Percentiles rank a stretch among this genome's conserved stretches.
Conservation (phyloP, 2,329 filamentous ascomycete species). For the Diplodia sapinea region DNA sequence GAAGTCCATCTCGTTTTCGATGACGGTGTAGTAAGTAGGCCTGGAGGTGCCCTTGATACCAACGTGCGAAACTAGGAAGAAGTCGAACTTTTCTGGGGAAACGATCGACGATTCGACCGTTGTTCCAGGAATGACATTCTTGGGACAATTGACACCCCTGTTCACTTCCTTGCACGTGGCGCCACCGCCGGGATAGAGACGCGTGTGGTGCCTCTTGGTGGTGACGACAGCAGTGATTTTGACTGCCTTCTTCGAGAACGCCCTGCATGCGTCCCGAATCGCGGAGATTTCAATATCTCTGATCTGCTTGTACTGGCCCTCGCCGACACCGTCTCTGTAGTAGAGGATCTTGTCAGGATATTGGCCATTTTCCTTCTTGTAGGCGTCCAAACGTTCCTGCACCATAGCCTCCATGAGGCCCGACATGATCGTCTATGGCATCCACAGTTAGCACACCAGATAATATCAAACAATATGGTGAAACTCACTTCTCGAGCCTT, state of each 20-base stretch:
- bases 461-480: too few relatives aligned
- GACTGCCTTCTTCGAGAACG: not conserved
- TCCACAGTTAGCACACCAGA: too few relatives aligned
- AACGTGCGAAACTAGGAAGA: constrained; percentile 46
- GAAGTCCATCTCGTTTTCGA: constrained; percentile 38
- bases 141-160: not conserved
- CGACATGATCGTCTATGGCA: not conserved
- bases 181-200: constrained; percentile 45
- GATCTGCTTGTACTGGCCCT: constrained; percentile 33
- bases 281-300: not conserved
- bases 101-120: constrained; percentile 43
- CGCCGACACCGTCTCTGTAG: constrained; percentile 40
- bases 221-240: constrained; percentile 40
- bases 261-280: not conserved
- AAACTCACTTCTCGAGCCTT: constrained; percentile 27
- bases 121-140: constrained; percentile 41
- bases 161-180: not conserved
- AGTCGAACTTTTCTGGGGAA: constrained; percentile 39
- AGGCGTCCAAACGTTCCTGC: constrained; percentile 28
- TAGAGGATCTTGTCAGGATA: constrained; percentile 38
- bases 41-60: constrained; percentile 42
- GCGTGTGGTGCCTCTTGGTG: constrained; percentile 50
- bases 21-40: constrained; percentile 43
- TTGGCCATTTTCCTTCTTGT: not conserved
- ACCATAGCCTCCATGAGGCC: constrained; percentile 39